phyloP scores from a whole-genome alignment of 305 asterid genomes.

The Rubia peregrina region DNA sequence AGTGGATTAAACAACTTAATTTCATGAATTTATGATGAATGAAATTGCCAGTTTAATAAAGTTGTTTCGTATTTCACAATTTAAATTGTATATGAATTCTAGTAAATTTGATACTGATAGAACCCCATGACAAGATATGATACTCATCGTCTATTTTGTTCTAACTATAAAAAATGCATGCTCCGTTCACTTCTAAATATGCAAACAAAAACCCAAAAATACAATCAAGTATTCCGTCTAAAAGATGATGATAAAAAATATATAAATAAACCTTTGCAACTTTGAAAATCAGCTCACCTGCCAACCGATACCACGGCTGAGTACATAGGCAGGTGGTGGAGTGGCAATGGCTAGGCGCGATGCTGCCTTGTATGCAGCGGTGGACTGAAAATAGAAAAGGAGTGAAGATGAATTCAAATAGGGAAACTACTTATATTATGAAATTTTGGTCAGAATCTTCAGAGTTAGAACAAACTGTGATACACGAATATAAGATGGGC shows the following conservation, averaged over 20 bases:
- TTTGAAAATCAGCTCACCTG: slow-evolving; percentile 43
- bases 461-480: not conserved
- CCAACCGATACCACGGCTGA: slow-evolving; percentile 99
- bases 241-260: not conserved
- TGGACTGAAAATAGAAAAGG: slow-evolving; percentile 52
- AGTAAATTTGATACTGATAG: not conserved
- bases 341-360: slow-evolving; percentile 98
- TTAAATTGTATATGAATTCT: not conserved
- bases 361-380: slow-evolving; percentile 93
- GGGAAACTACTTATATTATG: not conserved
- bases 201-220: not conserved
- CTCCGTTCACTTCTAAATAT: not conserved
- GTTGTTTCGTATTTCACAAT: not conserved
- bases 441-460: not conserved
- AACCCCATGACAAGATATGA: not conserved
- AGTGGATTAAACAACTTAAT: not conserved
- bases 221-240: not conserved
- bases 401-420: slow-evolving; percentile 5
- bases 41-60: not conserved
- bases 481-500: not conserved
- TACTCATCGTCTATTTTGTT: not conserved
- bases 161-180: not conserved
- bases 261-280: not conserved
- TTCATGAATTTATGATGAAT: not conserved
- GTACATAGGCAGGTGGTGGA: slow-evolving; percentile 97